phyloP scores from a whole-genome alignment of 768 basidiomycete species.

The Tricholoma hemisulphureum region DNA sequence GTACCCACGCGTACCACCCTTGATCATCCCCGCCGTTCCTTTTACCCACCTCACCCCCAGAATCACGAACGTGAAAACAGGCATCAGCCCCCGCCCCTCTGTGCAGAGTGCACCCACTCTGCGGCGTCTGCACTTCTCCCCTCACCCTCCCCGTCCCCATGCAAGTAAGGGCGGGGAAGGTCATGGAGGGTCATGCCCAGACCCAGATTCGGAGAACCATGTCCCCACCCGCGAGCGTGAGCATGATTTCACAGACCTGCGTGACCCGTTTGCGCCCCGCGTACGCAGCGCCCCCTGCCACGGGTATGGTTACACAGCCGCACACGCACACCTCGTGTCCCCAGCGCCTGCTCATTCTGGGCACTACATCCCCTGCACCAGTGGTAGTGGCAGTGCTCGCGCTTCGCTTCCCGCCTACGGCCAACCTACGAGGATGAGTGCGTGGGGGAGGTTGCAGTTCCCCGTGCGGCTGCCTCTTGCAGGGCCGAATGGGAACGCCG shows the following conservation, averaged over 20 bases:
- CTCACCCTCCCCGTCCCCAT: neutral
- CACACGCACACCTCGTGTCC: neutral
- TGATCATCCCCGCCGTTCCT: neutral
- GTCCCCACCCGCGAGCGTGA: neutral
- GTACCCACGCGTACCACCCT: neutral
- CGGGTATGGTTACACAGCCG: too few relatives aligned
- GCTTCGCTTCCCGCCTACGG: too few relatives aligned
- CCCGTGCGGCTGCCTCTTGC: neutral
- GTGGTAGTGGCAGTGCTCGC: too few relatives aligned
- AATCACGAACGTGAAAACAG: too few relatives aligned
- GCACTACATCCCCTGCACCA: neutral
- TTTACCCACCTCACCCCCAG: neutral
- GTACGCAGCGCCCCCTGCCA: neutral
- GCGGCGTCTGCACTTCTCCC: too few relatives aligned
- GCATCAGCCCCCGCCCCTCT: too few relatives aligned
- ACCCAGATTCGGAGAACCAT: neutral
- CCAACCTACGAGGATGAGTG: neutral
- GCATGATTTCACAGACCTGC: neutral
- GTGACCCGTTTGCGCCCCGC: slow-evolving; percentile 1
- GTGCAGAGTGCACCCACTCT: too few relatives aligned
- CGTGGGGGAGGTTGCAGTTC: neutral
- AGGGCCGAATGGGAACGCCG: too few relatives aligned
- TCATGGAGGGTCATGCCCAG: neutral
- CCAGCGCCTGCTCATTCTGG: too few relatives aligned
- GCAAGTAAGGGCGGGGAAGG: too few relatives aligned